Percentiles rank a stretch among this genome's conserved stretches.
These are phyloP conservation scores for Diplodia corticola DNA, from an alignment of 2,329 filamentous ascomycete genomes.

Conservation along the genomic window DNA sequence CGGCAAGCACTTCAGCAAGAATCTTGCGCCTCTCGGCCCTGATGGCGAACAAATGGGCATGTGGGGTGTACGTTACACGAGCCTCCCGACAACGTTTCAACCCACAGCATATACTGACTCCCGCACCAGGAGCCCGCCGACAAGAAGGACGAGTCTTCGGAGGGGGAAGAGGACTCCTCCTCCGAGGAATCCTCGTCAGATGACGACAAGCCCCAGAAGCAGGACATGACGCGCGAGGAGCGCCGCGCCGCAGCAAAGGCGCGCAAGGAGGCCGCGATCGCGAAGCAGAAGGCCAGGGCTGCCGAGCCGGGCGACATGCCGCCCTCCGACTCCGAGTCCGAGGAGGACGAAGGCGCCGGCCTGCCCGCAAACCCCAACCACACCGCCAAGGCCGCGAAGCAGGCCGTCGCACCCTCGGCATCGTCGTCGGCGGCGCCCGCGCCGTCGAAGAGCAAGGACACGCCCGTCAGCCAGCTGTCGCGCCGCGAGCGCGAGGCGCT, in stretches of 20 bases:
- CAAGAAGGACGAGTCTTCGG: slow-evolving; percentile 50
- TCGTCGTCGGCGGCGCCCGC: slow-evolving; percentile 52
- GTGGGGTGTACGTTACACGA: slow-evolving; percentile 65
- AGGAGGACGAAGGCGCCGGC: slow-evolving; percentile 59
- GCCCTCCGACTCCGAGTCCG: slow-evolving; percentile 64
- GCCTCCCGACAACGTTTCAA: not conserved
- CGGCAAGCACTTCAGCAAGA: slow-evolving; percentile 92
- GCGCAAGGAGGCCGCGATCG: slow-evolving; percentile 85
- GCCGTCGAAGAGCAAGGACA: slow-evolving; percentile 51
- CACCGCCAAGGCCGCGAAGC: slow-evolving; percentile 64
- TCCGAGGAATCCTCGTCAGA: slow-evolving; percentile 50
- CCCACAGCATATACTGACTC: slow-evolving; percentile 27
- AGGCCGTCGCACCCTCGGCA: slow-evolving; percentile 59
- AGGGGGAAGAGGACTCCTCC: slow-evolving; percentile 31
- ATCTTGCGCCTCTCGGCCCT: slow-evolving; percentile 82
- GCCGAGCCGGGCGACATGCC: slow-evolving; percentile 86
- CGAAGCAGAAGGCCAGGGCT: slow-evolving; percentile 67
- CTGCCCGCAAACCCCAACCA: slow-evolving; percentile 94
- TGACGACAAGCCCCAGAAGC: slow-evolving; percentile 40
- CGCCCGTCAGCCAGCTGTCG: slow-evolving; percentile 57
- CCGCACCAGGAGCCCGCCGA: slow-evolving; percentile 40
- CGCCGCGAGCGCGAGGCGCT: slow-evolving; percentile 74
- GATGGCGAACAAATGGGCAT: slow-evolving; percentile 88
- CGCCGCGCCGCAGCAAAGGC: slow-evolving; percentile 86
- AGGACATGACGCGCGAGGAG: slow-evolving; percentile 76